Percentiles rank a stretch among this genome's conserved stretches.
These are phyloP conservation scores for Cyclotella kingstonii DNA, from an alignment of 108 stramenopile species.

Conservation along the genomic window DNA sequence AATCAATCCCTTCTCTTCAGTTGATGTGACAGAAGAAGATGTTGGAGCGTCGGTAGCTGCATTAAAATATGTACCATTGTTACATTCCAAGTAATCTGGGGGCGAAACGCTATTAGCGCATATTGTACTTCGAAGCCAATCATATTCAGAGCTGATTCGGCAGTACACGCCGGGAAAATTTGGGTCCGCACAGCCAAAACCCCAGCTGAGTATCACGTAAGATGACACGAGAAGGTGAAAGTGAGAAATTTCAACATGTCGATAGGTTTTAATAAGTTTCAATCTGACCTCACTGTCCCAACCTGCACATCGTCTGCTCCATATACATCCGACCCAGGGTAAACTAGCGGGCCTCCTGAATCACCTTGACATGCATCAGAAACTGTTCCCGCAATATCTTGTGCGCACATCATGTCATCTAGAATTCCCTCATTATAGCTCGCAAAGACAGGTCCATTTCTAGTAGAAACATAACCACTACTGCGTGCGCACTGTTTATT, in stretches of 20 bases:
- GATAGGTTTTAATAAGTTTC: not conserved
- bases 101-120: constrained; percentile 22
- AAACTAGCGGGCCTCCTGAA: constrained; percentile 21
- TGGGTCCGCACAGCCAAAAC: constrained; percentile 37
- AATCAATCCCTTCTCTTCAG: constrained; percentile 8
- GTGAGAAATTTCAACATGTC: not conserved
- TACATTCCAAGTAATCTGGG: constrained; percentile 21
- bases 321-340: constrained; percentile 7
- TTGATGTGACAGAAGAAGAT: constrained; percentile 8
- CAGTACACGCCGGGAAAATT: constrained; percentile 40
- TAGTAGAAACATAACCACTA: constrained; percentile 12
- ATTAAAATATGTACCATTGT: not conserved
- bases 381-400: constrained; percentile 10
- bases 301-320: constrained; percentile 24
- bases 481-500: constrained; percentile 20
- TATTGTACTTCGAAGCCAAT: constrained; percentile 20
- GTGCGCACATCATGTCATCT: constrained; percentile 34
- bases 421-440: constrained; percentile 20
- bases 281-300: constrained; percentile 17
- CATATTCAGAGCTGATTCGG: constrained; percentile 17
- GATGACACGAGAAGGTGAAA: not conserved
- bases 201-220: constrained; percentile 13
- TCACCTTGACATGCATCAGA: constrained; percentile 44
- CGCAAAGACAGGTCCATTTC: constrained; percentile 6
- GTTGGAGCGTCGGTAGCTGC: constrained; percentile 3